These are phyloP conservation scores for Fusarium buxicola DNA, from an alignment of 2,329 filamentous ascomycete species.

Conservation along the genomic window DNA sequence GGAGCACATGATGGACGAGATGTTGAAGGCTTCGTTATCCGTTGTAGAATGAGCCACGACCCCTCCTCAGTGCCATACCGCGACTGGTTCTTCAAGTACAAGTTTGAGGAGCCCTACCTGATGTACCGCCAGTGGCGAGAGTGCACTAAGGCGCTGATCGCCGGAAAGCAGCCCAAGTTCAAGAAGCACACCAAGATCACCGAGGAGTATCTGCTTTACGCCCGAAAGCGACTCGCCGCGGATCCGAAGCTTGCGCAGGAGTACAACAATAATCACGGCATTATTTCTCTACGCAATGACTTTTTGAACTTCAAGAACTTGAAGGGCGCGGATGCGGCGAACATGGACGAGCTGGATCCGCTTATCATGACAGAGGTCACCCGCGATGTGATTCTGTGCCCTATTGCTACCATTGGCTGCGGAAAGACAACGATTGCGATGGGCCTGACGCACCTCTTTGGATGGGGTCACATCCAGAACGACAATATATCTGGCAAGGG, in stretches of 20 bases:
- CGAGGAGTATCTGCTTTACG: constrained; percentile 88
- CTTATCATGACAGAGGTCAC: constrained; percentile 66
- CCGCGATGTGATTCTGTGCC: constrained; percentile 82
- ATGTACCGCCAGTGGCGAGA: constrained; percentile 99
- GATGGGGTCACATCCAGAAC: constrained; percentile 95
- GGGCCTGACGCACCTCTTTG: constrained; percentile 84
- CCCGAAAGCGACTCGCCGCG: constrained; percentile 75
- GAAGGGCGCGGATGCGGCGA: constrained; percentile 89
- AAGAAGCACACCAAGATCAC: constrained; percentile 93
- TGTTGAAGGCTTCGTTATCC: constrained; percentile 96
- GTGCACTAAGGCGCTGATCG: constrained; percentile 90
- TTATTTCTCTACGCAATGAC: constrained; percentile 89
- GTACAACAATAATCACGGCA: constrained; percentile 92
- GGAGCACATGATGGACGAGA: constrained; percentile 91
- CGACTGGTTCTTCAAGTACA: constrained; percentile 99
- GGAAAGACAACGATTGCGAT: constrained; percentile 95
- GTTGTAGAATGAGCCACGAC: constrained; percentile 77
- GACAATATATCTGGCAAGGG: constrained; percentile 89
- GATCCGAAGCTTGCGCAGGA: constrained; percentile 75
- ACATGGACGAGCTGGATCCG: constrained; percentile 68
- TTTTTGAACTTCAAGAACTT: constrained; percentile 87
- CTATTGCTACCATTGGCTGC: constrained; percentile 93
- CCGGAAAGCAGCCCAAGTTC: constrained; percentile 77
- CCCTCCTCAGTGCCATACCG: constrained; percentile 66
- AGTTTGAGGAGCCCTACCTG: constrained; percentile 98